phyloP scores from a whole-genome alignment of 2,329 filamentous ascomycete genomes.

The Cytospora mali region DNA sequence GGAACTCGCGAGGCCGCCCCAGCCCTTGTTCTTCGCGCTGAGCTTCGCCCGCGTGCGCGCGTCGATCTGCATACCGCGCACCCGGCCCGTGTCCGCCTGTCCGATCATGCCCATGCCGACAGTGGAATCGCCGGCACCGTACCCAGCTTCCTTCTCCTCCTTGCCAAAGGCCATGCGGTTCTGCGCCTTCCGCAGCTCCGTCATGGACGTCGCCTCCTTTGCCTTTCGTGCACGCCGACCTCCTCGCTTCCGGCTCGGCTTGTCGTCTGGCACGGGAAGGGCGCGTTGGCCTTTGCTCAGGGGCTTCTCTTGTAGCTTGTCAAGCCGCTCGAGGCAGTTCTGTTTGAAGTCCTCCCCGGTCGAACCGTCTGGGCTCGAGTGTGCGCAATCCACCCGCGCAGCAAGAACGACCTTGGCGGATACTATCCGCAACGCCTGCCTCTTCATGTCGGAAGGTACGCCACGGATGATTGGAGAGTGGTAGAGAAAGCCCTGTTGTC shows the following conservation, averaged over 20 bases:
- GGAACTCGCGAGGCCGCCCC: slow-evolving; percentile 66
- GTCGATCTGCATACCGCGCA: slow-evolving; percentile 87
- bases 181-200: slow-evolving; percentile 91
- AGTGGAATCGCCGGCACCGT: slow-evolving; percentile 82
- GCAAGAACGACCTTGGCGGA: slow-evolving; percentile 93
- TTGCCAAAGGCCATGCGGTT: slow-evolving; percentile 96
- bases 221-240: slow-evolving; percentile 88
- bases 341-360: slow-evolving; percentile 81
- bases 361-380: slow-evolving; percentile 78
- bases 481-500: slow-evolving; percentile 92
- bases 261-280: slow-evolving; percentile 91
- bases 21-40: slow-evolving; percentile 93
- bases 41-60: slow-evolving; percentile 91
- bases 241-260: slow-evolving; percentile 89
- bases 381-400: slow-evolving; percentile 84
- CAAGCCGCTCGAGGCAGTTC: slow-evolving; percentile 80
- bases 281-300: slow-evolving; percentile 87
- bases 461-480: slow-evolving; percentile 86
- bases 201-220: slow-evolving; percentile 97
- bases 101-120: slow-evolving; percentile 96
- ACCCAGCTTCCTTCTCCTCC: slow-evolving; percentile 91
- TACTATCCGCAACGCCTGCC: slow-evolving; percentile 93
- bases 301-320: slow-evolving; percentile 90
- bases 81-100: slow-evolving; percentile 81
- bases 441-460: slow-evolving; percentile 84